Base-by-base conservation (phyloP, 1,284 basidiomycete species). In the Porogramme epimiltina region DNA sequence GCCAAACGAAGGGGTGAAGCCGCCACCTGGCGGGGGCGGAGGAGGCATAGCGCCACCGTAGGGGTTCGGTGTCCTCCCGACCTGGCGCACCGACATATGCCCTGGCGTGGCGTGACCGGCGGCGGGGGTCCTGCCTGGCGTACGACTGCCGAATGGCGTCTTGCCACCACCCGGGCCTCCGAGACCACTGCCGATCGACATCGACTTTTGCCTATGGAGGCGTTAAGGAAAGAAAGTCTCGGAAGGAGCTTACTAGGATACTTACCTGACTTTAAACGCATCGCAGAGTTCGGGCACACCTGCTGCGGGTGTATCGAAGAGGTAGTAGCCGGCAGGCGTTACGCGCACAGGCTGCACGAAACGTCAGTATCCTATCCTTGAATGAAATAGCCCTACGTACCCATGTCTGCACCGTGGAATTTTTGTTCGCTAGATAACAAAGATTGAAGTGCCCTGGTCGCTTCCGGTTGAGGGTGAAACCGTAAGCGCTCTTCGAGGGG, bases 401-500 rank as follows among this genome's bases (percentile, higher is more conserved):
- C 94, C 93, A 97, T 51, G 86, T 92, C 67, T 94, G 91, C 48
- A 96, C 90, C n/a, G 85, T 82, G 4, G 93, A 84, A 62, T 89
- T 91, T 68, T 93, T 93, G 69, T 93, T 95, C 22, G 93, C 89
- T 65, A 98, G 79, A 81, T 99, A 99, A 64, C 89, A 93, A 15
- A 99, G 79, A 64, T 85, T 91, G 74, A 99, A 94, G 70, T 96
- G 93, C 0, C 97, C 97, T 0, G 97, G 93, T 49, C 84, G 84
- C 62, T 90, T 89, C 53, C 87, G 82, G 68, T 99, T 97, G 55
- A 99, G 77, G 6, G 91, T 91, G 69, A 99, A 99, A 9, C 94
- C 97, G 64, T 99, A 99, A 68, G 93, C 93, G 65, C 93, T 95
- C 70, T 91, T 91, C 15, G 89, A 89, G 4, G 95, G 95, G 68